Percentiles rank a stretch among this genome's conserved stretches.
These are phyloP conservation scores for Hemisphaericaspora nanyangensis DNA, from an alignment of 805 yeast species.

Conservation along the genomic window DNA sequence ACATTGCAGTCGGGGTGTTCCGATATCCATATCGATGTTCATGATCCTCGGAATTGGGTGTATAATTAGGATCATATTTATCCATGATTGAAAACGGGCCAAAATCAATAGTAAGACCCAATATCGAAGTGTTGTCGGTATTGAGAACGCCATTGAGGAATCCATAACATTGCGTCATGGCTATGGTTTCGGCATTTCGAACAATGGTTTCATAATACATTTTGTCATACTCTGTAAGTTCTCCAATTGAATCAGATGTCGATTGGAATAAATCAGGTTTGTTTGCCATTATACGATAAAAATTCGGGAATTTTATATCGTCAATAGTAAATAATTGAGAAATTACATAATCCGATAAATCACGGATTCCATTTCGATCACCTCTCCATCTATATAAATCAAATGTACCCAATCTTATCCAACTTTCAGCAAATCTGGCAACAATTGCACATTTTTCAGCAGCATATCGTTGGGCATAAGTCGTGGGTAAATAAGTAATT, in stretches of 20 bases:
- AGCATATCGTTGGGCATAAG: constrained; percentile 67
- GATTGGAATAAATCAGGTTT: constrained; percentile 17
- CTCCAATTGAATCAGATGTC: constrained; percentile 23
- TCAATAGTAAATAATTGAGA: constrained; percentile 51
- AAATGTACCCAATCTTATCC: constrained; percentile 88
- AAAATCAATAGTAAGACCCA: constrained; percentile 85
- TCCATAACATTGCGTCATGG: constrained; percentile 88
- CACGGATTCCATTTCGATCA: constrained; percentile 58
- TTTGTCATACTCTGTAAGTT: constrained; percentile 58
- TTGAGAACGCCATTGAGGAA: constrained; percentile 91
- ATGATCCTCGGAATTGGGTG: constrained; percentile 89
- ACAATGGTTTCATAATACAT: constrained; percentile 67
- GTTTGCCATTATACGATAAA: constrained; percentile 17
- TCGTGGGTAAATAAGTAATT: constrained; percentile 66
- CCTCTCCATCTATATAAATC: constrained; percentile 76
- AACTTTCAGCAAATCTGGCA: constrained; percentile 74
- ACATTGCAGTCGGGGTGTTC: constrained; percentile 81
- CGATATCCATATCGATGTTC: constrained; percentile 67
- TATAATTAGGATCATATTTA: constrained; percentile 70
- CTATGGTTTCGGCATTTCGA: constrained; percentile 75
- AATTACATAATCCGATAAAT: constrained; percentile 70
- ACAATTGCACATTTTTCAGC: constrained; percentile 84
- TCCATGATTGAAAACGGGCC: constrained; percentile 96
- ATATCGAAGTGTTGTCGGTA: constrained; percentile 89
- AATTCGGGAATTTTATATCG: constrained; percentile 22